Evolutionary conservation across 352 stramenopile species (phyloP).

Genomic region (Globisporangium barbulae): DNA sequence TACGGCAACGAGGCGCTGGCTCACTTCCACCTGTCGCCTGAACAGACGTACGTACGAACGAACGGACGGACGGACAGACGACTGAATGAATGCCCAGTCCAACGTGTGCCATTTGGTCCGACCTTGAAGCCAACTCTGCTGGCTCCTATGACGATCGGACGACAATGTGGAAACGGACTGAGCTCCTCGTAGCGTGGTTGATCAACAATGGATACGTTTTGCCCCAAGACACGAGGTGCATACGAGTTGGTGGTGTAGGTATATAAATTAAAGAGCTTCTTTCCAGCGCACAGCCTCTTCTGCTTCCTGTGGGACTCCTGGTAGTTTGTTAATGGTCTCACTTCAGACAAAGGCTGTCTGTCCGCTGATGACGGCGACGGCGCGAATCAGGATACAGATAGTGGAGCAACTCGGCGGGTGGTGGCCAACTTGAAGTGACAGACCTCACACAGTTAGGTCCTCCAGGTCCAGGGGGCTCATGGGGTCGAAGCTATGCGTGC

Average conservation of each 20-base stretch:
- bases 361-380: neutral
- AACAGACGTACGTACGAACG: neutral
- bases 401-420: too few species aligned
- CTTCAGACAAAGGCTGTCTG: neutral
- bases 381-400: conserved; percentile 10
- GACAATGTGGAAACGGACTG: neutral
- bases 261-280: too few species aligned
- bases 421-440: neutral
- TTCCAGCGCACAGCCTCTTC: too few species aligned
- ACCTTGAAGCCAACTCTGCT: conserved; percentile 8
- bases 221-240: neutral
- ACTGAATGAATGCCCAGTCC: neutral
- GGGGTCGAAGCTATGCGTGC: conserved; percentile 15
- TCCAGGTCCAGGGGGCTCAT: conserved; percentile 25
- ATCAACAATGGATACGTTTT: neutral
- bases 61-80: neutral
- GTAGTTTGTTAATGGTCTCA: too few species aligned
- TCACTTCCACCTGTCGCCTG: neutral
- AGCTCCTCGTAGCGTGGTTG: neutral
- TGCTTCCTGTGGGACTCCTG: too few species aligned
- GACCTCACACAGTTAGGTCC: conserved; percentile 24
- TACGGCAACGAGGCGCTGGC: neutral
- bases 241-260: neutral
- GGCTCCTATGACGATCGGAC: conserved; percentile 1
- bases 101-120: conserved; percentile 1